phyloP scores from a whole-genome alignment of 2,329 filamentous ascomycete species.

The Neoarthrinium moseri region DNA sequence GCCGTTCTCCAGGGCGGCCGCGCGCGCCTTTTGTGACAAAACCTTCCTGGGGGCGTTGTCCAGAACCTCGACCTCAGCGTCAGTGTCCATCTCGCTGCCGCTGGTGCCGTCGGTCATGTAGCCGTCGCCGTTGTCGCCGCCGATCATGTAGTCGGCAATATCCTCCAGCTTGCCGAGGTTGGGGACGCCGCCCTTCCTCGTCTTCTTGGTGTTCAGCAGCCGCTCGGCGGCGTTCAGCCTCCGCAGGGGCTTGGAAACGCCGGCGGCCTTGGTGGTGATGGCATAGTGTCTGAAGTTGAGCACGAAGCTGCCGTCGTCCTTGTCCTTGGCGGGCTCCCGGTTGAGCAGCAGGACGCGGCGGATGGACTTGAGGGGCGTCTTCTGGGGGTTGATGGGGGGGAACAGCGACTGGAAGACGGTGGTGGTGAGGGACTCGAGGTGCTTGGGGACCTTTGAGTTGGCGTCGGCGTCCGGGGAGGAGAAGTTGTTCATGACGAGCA shows the following conservation, averaged over 20 bases:
- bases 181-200: slow-evolving; percentile 71
- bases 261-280: slow-evolving; percentile 85
- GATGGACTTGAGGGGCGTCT: slow-evolving; percentile 87
- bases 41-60: slow-evolving; percentile 64
- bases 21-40: slow-evolving; percentile 48
- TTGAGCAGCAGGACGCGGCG: slow-evolving; percentile 88
- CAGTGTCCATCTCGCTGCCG: slow-evolving; percentile 89
- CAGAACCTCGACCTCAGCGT: slow-evolving; percentile 88
- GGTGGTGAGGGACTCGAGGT: slow-evolving; percentile 88
- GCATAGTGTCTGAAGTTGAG: slow-evolving; percentile 91
- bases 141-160: slow-evolving; percentile 91
- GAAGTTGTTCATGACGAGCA: slow-evolving; percentile 99
- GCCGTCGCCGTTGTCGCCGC: slow-evolving; percentile 71
- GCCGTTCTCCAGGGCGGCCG: slow-evolving; percentile 43
- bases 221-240: slow-evolving; percentile 85
- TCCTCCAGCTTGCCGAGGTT: slow-evolving; percentile 90
- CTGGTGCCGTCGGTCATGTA: slow-evolving; percentile 85
- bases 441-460: slow-evolving; percentile 76
- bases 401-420: slow-evolving; percentile 96
- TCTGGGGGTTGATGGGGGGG: slow-evolving; percentile 90
- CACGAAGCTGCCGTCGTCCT: slow-evolving; percentile 70
- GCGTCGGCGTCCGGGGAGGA: slow-evolving; percentile 60
- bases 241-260: slow-evolving; percentile 79
- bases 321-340: slow-evolving; percentile 59
- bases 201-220: slow-evolving; percentile 59